Evolutionary conservation across 768 basidiomycete genomes (phyloP), one percentile per base, ranked within the genome.

Genomic region (Boletales sp.): DNA sequence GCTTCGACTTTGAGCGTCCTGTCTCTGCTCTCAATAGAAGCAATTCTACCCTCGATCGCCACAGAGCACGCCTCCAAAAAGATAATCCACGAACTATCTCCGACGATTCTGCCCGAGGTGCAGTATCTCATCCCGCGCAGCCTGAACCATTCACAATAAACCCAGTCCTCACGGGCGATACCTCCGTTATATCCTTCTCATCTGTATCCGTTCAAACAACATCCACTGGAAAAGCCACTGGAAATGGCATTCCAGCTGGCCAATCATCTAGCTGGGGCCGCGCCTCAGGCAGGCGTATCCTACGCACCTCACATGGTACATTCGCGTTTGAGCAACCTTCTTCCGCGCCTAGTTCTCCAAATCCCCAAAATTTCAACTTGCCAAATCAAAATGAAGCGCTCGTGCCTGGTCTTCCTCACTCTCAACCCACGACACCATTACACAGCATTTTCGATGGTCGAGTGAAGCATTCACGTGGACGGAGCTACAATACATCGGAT

Each of bases 1-100:
- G 82, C 58, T 87, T 88, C 62, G 86, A 88, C 60, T 87, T 88
- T 56, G 87, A 88, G 65, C 73, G 85, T 32, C 86, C 86, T 0
- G 75, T 80, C 13, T 68, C 68, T n/a, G 55, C 55, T 2, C 60
- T 69, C 44, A 69, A 68, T 47, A 53, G 54, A 50, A 66, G 64
- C 15, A 56, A 31, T 40, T 69, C 68, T 11, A 65, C 61, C 21
- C 39, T 65, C 13, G 57, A 67, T 45, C 57, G 47, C 37, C 53
- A 54, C 35, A 54, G 47, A 34, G 27, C 40, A 19, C 51, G 18
- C 14, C 18, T 43, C 34, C 38, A 38, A n/a, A 43, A 43, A 8
- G 54, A 54, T 34, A 51, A 40, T 17, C 29, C 48, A 1, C 66
- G 54, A 12, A 62, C 66, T 2, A 24, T 53, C n/a, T 68, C 66